Evolutionary conservation across 139 green algal genomes (phyloP).

Genomic region (Coelastrella sp.): DNA sequence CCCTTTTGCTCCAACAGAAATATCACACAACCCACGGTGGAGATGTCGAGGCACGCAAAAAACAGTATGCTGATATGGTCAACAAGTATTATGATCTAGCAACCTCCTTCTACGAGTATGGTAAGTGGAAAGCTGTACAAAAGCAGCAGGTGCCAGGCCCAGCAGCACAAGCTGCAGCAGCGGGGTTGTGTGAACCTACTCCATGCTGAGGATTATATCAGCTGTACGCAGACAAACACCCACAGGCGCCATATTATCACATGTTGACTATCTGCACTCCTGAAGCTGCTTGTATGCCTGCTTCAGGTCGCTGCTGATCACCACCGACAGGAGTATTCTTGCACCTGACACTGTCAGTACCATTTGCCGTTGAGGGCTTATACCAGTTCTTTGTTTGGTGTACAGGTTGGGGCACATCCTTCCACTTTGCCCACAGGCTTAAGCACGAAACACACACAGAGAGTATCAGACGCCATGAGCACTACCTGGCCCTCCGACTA

Average conservation of each 20-base stretch:
- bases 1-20: slow-evolving; percentile 14
- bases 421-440: slow-evolving; percentile 80
- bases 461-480: slow-evolving; percentile 76
- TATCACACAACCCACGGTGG: slow-evolving; percentile 51
- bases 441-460: slow-evolving; percentile 73
- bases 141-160: no score
- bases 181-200: no score
- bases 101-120: slow-evolving; percentile 50
- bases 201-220: not conserved
- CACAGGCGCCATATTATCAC: not conserved
- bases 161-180: no score
- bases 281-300: not conserved
- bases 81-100: slow-evolving; percentile 54
- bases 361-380: not conserved
- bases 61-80: slow-evolving; percentile 47
- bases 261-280: not conserved
- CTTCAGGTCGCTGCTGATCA: not conserved
- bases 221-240: not conserved
- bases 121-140: not conserved
- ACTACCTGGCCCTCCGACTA: slow-evolving; percentile 75
- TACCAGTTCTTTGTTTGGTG: not conserved
- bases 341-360: not conserved
- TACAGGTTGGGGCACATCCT: slow-evolving; percentile 77
- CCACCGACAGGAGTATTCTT: no score
- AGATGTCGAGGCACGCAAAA: slow-evolving; percentile 39